Conservation (phyloP, 148 eudicot genomes). For the Rhododendron vialii region DNA sequence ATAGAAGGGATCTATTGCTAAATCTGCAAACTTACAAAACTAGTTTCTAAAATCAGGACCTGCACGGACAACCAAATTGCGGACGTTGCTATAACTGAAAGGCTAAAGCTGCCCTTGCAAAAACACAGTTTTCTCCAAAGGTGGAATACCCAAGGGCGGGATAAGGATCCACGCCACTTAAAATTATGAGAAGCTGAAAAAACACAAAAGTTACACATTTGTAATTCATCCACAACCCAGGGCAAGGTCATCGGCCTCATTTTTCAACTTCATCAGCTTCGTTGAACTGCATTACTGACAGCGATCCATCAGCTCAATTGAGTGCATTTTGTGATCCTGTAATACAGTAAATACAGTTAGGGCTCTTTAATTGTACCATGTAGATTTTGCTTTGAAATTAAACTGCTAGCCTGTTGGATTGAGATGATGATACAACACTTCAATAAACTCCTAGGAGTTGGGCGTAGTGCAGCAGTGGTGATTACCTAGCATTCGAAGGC, state of each 20-base stretch:
- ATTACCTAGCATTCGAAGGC: not conserved
- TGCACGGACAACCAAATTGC: not conserved
- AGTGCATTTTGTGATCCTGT: not conserved
- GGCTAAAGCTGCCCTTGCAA: not conserved
- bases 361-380: not conserved
- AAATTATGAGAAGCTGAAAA: not conserved
- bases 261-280: not conserved
- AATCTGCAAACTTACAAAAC: too few relatives aligned
- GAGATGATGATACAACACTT: not conserved
- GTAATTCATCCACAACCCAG: not conserved
- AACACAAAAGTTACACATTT: not conserved
- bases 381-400: not conserved
- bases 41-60: not conserved
- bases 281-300: not conserved
- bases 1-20: too few relatives aligned
- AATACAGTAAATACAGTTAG: not conserved
- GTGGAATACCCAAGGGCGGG: not conserved
- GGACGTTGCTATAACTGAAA: not conserved
- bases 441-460: not conserved
- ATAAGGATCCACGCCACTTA: not conserved
- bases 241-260: not conserved
- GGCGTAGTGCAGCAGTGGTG: not conserved
- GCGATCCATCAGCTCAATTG: not conserved
- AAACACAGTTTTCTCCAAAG: not conserved
- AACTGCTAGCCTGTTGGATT: not conserved